Base-by-base conservation (phyloP, 805 yeast species). In the Ogataea ganodermae region DNA sequence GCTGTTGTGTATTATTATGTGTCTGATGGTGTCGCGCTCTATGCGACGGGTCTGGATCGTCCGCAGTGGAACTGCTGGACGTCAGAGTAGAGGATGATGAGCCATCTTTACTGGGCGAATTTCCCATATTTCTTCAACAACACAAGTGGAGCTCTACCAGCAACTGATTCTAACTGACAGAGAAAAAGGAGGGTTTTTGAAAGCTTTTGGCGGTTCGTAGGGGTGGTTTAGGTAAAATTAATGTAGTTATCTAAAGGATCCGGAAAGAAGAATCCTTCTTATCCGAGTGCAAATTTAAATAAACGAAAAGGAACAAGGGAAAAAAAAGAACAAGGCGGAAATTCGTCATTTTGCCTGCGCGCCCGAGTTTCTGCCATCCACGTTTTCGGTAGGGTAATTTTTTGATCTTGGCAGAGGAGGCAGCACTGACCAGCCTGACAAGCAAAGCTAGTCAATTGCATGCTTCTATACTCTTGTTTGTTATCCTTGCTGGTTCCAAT, bases 31-130 rank as follows among this genome's bases (percentile, higher is more conserved):
- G 56, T 56, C 60, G 65, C 61, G 56, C 51, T 48, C 58, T 56
- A 50, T 56, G 66, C 63, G 66, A 60, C 58, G 66, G 67, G 59
- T 62, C 70, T 37, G 66, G 65, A 33, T 62, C 67, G 39, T 67
- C 72, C 37, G 55, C 56, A 42, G 63, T 44, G 23, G 58, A 27
- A 28, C 57, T 53, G 44, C 59, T 42, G n/a, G 58, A 49, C 36
- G 63, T 39, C 42, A 56, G 58, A 49, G 60, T 72, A 55, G 73
- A 74, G 44, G 68, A 58, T 41, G 66, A 46, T 48, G 58, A 46
- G 46, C 63, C 73, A 68, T 68, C 65, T 58, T 62, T 66, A 50
- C 71, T 68, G 57, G 72, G 72, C 49, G 71, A 63, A 62, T 68
- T 69, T 56, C 69, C 69, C 69, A 65, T 65, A 42, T 51, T 56